Percentiles rank a stretch among this genome's conserved stretches.
These are phyloP conservation scores for Curvularia spicifera DNA, from an alignment of 2,329 filamentous ascomycete genomes.

Conservation along the genomic window DNA sequence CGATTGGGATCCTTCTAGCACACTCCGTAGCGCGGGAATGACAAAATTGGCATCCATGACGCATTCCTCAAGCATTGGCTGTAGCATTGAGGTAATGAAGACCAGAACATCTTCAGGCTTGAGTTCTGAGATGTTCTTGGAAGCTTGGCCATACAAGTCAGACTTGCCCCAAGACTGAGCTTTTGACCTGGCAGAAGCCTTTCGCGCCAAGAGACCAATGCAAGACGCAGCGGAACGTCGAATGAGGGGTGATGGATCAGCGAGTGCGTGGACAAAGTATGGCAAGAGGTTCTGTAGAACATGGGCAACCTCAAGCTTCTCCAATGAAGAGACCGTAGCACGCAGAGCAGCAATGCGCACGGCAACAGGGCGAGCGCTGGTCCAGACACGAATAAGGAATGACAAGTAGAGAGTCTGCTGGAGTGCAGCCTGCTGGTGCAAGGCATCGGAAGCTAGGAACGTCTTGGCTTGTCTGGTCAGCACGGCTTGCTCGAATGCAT, in stretches of 20 bases:
- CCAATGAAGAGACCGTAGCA: constrained; percentile 50
- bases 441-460: constrained; percentile 63
- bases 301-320: constrained; percentile 50
- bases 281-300: constrained; percentile 85
- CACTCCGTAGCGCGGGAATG: constrained; percentile 65
- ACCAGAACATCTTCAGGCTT: constrained; percentile 64
- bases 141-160: constrained; percentile 65
- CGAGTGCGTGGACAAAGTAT: constrained; percentile 76
- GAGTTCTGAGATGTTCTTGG: constrained; percentile 60
- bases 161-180: constrained; percentile 32
- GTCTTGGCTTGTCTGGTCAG: constrained; percentile 25
- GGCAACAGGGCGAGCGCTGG: constrained; percentile 71
- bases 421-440: constrained; percentile 62
- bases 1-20: constrained; percentile 63
- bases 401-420: constrained; percentile 72
- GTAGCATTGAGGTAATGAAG: constrained; percentile 70
- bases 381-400: constrained; percentile 79
- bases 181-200: constrained; percentile 20
- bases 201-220: constrained; percentile 48
- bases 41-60: constrained; percentile 79
- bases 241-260: constrained; percentile 76
- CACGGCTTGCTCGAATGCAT: constrained; percentile 41
- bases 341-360: constrained; percentile 73
- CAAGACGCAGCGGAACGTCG: constrained; percentile 76
- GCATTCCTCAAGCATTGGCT: constrained; percentile 83